Evolutionary conservation across 495 filamentous ascomycete species (phyloP), one percentile per base, ranked within the genome.

Genomic region (Apiosordaria backusii): DNA sequence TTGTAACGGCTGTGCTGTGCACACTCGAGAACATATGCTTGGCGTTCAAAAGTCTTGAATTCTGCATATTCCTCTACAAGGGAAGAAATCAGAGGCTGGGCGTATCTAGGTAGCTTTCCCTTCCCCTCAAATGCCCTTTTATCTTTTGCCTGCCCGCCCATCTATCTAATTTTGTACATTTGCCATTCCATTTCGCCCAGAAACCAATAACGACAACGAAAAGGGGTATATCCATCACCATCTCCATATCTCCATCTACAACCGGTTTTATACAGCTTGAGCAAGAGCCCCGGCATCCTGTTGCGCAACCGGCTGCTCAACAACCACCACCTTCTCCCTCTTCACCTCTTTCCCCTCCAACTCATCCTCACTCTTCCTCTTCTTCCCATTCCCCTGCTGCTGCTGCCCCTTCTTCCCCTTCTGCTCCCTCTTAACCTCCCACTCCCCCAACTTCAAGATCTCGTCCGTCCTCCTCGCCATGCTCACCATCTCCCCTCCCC

Each of bases 401-500:
- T 64, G 61, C 15, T 53, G 62, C 54, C 45, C 60, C 27, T 58
- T 58, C 22, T 53, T 21, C 23, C 21, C 50, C 22, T 58, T 63
- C 4, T 1, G 15, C 10, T 25, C 23, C 58, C 61, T 66, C 64
- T 29, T 24, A 3, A 22, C 40, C 2, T 25, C 52, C 25, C 93
- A 81, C 65, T 64, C 62, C 22, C 68, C 68, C 57, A 70, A 45
- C 25, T 84, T 84, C 5, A 92, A 75, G n/a, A 82, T 77, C 62
- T 83, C 72, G 71, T 96, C 73, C 26, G 68, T 69, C 64, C 71
- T 67, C 18, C 71, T 69, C 29, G 64, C 65, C 67, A 70, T 24
- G 54, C 84, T 80, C 29, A 84, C 50, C 25, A 93, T 72, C 59
- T 89, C 82, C 35, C n/a, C n/a, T n/a, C n/a, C n/a, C n/a, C n/a